Evolutionary conservation across 257 asterid species (phyloP), one percentile per base, ranked within the genome.

Genomic region (Capsicum rhomboideum): DNA sequence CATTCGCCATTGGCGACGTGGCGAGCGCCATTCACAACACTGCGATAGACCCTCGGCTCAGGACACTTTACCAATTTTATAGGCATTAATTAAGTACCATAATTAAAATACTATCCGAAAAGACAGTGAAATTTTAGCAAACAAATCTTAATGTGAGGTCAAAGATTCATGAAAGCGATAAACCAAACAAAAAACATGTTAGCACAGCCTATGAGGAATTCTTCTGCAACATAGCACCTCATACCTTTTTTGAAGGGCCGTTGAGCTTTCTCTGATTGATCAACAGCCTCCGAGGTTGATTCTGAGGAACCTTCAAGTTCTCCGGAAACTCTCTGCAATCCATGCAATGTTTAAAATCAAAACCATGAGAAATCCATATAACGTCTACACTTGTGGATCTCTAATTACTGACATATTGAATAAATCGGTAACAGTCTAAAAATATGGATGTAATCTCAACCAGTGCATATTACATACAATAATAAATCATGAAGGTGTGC

Each of bases 241-340:
- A 52, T 90, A 97, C 98, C 99, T 92, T 90, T 93, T 92, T 86
- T 97, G 75, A 95, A 80, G 23, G 93, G 93, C 53, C 85, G 89
- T 71, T 86, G 86, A 82, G 87, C 87, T 84, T 87, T 81, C 83
- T 90, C 90, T 66, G 98, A 91, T 69, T 85, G 61, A 72, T 90
- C 92, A 37, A 83, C 87, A 84, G 88, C 85, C 86, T 91, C 92
- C 8, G 93, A 72, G 61, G 87, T 85, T 29, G 98, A 86, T 83
- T 93, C 88, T 6, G 94, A 78, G 52, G 92, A 91, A 89, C 88
- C 86, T 82, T 88, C 96, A 85, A 91, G 37, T 81, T 93, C 97
- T 83, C 97, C 96, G 2, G 93, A 89, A 66, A 92, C 94, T 75
- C 90, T 89, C 98, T 93, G 97, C 86, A 67, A 83, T 59, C 69